Conservation (phyloP, 1,284 basidiomycete species). For the Ceratobasidium sp. region DNA sequence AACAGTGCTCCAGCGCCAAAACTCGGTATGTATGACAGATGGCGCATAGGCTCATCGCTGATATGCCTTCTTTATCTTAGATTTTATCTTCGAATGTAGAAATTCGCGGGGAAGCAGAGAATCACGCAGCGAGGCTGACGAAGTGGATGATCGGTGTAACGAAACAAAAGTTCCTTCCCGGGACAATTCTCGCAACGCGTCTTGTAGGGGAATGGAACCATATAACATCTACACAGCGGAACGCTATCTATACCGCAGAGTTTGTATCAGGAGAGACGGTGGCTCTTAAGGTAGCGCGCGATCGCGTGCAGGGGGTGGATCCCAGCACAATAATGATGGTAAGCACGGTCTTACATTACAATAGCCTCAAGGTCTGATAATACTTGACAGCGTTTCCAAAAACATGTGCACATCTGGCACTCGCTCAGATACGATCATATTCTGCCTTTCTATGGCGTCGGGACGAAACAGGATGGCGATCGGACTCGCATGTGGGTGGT, state of each 20-base stretch:
- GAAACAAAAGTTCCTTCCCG: not conserved
- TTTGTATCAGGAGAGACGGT: constrained; percentile 8
- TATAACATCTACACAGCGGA: not conserved
- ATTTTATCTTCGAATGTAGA: no score
- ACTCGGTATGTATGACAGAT: no score
- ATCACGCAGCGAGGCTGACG: no score
- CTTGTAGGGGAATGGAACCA: not conserved
- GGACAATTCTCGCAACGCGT: not conserved
- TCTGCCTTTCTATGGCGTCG: constrained; percentile 13
- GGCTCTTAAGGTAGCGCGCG: not conserved
- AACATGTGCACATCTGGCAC: not conserved
- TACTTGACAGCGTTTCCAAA: not conserved
- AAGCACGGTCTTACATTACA: not conserved
- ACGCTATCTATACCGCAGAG: not conserved
- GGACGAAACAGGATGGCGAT: not conserved
- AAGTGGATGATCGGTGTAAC: constrained; percentile 9
- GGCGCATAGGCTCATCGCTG: no score
- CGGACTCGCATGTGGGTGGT: constrained; percentile 6
- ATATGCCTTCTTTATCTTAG: no score
- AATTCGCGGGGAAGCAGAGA: no score
- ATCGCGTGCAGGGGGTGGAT: not conserved
- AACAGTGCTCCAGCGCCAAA: no score
- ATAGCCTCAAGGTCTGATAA: not conserved
- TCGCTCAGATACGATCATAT: not conserved
- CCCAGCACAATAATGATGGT: not conserved